Base-by-base conservation (phyloP, 257 asterid species). In the Solanum sparsipilum region DNA sequence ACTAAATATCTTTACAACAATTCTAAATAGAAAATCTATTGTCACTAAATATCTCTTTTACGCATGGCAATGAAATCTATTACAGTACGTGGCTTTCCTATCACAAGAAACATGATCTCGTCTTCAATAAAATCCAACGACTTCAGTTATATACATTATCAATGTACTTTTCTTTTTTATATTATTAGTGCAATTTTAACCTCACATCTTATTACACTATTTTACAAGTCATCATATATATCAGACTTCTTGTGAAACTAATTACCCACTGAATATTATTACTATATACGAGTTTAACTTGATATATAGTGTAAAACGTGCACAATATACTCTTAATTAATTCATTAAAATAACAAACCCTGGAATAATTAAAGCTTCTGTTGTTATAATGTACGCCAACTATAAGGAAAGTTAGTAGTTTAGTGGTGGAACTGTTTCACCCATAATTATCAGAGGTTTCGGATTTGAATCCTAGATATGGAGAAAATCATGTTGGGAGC, bases 391-490 rank as follows among this genome's bases (percentile, higher is more conserved):
- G 38, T 81, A 27, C 7, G 20, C 85, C 82, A 20, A 5, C 18
- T 63, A 46, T 44, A 27, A 32, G 85, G 35, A 52, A 52, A 52
- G 63, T 52, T 52, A 52, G 9, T 52, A 52, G 10, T 52, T 52
- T 52, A 52, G 63, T 16, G 63, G 63, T 52, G 63, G 23, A 52
- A 52, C n/a, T 1, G 4, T 18, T 52, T 6, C n/a, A 16, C 23
- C 9, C 63, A 52, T 16, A 52, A 52, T 52, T 52, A 52, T 52
- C 9, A 52, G 23, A 52, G 63, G 4, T 52, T 52, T 52, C 1
- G 0, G 0, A 18, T 52, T 16, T 52, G 1, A 52, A 52, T 52
- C 0, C 1, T 52, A 3, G 9, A 52, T 52, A 52, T 6, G n/a
- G 4, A 52, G 9, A 52, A 6, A 16, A 52, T 52, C 56, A 46